phyloP scores from a whole-genome alignment of 2,329 filamentous ascomycete genomes.

The Teratosphaeriaceae sp. region DNA sequence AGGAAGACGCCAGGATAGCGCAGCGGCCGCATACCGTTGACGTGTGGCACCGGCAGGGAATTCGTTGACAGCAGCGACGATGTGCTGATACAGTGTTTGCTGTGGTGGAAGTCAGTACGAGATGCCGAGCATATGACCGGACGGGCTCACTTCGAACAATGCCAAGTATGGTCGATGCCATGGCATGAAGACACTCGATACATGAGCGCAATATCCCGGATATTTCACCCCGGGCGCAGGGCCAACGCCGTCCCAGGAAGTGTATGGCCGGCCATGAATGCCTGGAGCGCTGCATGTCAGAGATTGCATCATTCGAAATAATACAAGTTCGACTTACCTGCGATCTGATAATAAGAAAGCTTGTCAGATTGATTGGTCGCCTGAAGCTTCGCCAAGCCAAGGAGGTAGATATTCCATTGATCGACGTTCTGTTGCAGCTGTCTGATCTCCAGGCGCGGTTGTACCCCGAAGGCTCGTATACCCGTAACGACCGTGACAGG shows the following conservation, averaged over 20 bases:
- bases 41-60: conserved; percentile 34
- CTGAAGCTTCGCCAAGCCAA: conserved; percentile 68
- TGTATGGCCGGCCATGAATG: conserved; percentile 70
- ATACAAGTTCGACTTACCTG: conserved; percentile 47
- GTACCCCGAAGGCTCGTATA: conserved; percentile 24
- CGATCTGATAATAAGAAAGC: conserved; percentile 72
- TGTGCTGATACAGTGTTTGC: conserved; percentile 38
- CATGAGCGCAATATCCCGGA: conserved; percentile 71
- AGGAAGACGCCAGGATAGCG: conserved; percentile 36
- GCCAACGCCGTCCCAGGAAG: conserved; percentile 49
- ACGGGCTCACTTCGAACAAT: conserved; percentile 46
- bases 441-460: conserved; percentile 58
- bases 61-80: conserved; percentile 34
- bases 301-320: no score
- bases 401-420: conserved; percentile 69
- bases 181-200: conserved; percentile 65
- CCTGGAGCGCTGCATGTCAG: conserved; percentile 40
- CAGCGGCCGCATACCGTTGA: conserved; percentile 34
- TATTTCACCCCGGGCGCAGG: conserved; percentile 46
- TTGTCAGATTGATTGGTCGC: conserved; percentile 55
- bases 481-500: conserved; percentile 24
- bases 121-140: background rate
- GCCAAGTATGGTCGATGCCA: conserved; percentile 81
- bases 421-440: conserved; percentile 57
- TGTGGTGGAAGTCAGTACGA: conserved; percentile 12